Base-by-base conservation (phyloP, 2,329 filamentous ascomycete species). In the Pyricularia grisea region DNA sequence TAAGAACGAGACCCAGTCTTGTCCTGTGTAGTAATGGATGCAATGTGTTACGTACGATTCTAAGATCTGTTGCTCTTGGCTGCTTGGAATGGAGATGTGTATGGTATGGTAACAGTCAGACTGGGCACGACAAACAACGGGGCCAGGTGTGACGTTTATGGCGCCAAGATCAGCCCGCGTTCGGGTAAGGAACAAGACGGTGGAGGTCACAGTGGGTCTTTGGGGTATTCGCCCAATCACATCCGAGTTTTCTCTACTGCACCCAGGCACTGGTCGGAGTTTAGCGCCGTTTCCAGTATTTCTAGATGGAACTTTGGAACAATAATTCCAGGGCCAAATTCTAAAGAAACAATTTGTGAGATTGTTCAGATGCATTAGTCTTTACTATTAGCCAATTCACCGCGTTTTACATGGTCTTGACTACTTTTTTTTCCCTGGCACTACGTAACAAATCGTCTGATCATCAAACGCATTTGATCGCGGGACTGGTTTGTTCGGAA, bases 91-190 rank as follows among this genome's bases (percentile, higher is more conserved):
- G 27, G 31, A 65, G 63, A 31, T 31, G n/a, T 17, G 14, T 23
- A 27, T 31, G 9, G 14, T 23, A 27, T 31, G 9, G 60, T 20
- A 63, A 31, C 23, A 65, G 27, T 31, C 42, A 55, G 63, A 33
- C 63, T n/a, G 11, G 63, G 30, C 17, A 65, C 14, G 65, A 20
- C 42, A 27, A n/a, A 25, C 27, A 42, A 66, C 30, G n/a, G 65
- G 31, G 42, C 33, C 65, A 66, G 12, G 65, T 66, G 65, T 66
- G 65, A 66, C 65, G 65, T 66, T 66, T 64, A 66, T 64, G 60
- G 60, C 60, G 25, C 60, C 60, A 64, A 64, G 60, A 30, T 64
- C 60, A 27, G 12, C 60, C 23, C 23, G 60, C 31, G 23, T 27
- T 25, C 23, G n/a, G 65, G 33, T 42, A 25, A 50, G 65, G 33